Evolutionary conservation across 1,284 basidiomycete genomes (phyloP), one percentile per base, ranked within the genome.

Genomic region (Vanrija sp.): DNA sequence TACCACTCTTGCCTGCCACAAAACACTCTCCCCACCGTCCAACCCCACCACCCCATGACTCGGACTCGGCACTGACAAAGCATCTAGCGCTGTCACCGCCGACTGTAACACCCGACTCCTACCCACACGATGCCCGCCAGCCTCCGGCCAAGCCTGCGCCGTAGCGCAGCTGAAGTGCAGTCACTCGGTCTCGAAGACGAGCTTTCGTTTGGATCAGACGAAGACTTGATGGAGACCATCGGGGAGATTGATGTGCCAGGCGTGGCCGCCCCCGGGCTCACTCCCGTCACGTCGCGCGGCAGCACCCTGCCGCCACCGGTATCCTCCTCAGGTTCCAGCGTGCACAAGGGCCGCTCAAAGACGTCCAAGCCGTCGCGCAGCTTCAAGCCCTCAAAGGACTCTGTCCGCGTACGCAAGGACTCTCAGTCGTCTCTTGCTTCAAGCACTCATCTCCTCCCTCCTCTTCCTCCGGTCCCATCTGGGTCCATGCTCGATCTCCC

Each of bases 101-200:
- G 9, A 37, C 48, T 27, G 14, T 10, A 9, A 24, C 20, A 6
- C 31, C n/a, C 23, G 19, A 25, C 41, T 22, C 16, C 3, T 14
- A 14, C 22, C 46, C 45, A 36, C 1, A 41, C n/a, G 35, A 45
- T 56, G 39, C 49, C 42, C 19, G 41, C 50, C 5, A 55, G 48
- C 24, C 12, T 22, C 3, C 31, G 45, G 5, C 47, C 53, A 18
- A 55, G 51, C 24, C 18, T 51, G n/a, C 50, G 45, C 22, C 47
- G 48, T 8, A 54, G 57, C 18, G 16, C 22, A 16, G n/a, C 42
- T 6, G 51, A 47, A 23, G 39, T 20, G 8, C 47, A 45, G 31
- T 57, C 59, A 5, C 50, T 70, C 14, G 69, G 69, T n/a, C 62
- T 72, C n/a, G 69, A 72, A 44, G 69, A 72, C 48, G 69, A 72